A percentile compares a stretch with the other conserved stretches of the same genome.
Conservation (phyloP, 2,329 filamentous ascomycete genomes). For the Chaetomium sp. region DNA sequence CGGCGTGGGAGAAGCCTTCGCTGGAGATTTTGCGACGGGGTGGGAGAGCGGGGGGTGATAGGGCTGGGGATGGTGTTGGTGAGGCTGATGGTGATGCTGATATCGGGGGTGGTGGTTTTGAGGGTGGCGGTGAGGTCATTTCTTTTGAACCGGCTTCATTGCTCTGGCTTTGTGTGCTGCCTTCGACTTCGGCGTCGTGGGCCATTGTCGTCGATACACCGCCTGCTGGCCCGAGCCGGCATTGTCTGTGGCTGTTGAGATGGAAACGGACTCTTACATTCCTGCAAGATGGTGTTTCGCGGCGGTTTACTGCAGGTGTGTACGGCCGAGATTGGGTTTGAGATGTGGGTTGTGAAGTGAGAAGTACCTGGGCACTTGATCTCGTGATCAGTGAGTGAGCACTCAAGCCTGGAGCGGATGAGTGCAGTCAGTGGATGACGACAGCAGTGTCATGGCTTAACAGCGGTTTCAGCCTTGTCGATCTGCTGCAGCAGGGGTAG, state of each 20-base stretch:
- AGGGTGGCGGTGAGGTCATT: conserved; percentile 15
- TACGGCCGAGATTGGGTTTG: background rate
- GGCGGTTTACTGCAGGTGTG: background rate
- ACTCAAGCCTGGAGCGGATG: background rate
- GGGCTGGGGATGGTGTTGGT: conserved; percentile 1
- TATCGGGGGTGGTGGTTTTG: background rate
- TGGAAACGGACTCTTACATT: no score
- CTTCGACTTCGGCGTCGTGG: conserved; percentile 14
- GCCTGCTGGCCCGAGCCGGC: conserved; percentile 10
- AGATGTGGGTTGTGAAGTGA: no score
- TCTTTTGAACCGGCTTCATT: conserved; percentile 8
- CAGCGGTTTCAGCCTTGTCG: conserved; percentile 17
- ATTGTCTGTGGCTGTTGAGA: conserved; percentile 14
- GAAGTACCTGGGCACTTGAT: no score
- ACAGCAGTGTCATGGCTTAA: conserved; percentile 16
- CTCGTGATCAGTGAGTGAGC: no score
- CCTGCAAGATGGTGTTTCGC: background rate
- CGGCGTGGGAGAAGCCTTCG: conserved; percentile 31
- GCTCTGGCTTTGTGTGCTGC: background rate
- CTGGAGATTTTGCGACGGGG: conserved; percentile 23
- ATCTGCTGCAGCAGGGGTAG: conserved; percentile 12
- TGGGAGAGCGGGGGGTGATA: conserved; percentile 25
- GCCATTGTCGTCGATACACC: conserved; percentile 17
- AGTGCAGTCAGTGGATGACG: conserved; percentile 9
- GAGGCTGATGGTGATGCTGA: conserved; percentile 20